phyloP scores from a whole-genome alignment of 352 stramenopile genomes.

The Phytophthora capsici region DNA sequence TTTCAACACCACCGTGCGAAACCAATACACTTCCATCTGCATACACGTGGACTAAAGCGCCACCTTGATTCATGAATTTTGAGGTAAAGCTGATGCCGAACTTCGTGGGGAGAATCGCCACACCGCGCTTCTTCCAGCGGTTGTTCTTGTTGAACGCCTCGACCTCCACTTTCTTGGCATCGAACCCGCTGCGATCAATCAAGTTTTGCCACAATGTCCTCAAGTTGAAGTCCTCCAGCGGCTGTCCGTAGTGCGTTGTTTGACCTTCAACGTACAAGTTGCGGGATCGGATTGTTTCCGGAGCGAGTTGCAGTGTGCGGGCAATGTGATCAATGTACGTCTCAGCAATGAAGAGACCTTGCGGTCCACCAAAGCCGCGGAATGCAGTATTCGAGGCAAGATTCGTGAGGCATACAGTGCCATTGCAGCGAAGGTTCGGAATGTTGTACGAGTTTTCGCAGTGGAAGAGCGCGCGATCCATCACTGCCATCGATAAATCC shows the following conservation, averaged over 20 bases:
- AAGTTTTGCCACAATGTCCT: constrained; percentile 83
- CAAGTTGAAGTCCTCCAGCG: constrained; percentile 93
- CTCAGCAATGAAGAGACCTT: constrained; percentile 92
- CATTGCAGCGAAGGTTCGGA: constrained; percentile 88
- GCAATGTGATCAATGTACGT: constrained; percentile 97
- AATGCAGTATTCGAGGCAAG: constrained; percentile 96
- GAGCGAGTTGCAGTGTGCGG: constrained; percentile 67
- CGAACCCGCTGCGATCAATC: constrained; percentile 74
- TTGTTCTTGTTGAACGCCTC: constrained; percentile 92
- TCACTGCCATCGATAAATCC: constrained; percentile 94
- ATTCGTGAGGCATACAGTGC: constrained; percentile 94
- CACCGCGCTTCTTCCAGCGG: constrained; percentile 92
- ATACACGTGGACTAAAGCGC: constrained; percentile 96
- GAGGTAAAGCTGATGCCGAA: constrained; percentile 97
- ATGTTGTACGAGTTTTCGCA: constrained; percentile 96
- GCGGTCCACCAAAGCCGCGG: constrained; percentile 95
- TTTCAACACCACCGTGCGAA: constrained; percentile 97
- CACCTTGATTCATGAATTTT: constrained; percentile 98
- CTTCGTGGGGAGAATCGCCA: constrained; percentile 86
- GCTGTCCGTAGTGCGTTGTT: constrained; percentile 93
- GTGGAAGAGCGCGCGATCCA: constrained; percentile 96
- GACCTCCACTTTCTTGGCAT: constrained; percentile 66
- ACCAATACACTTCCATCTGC: constrained; percentile 95
- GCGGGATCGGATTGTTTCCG: constrained; percentile 71
- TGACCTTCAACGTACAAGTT: constrained; percentile 95